Percentiles rank a stretch among this genome's conserved stretches.
Evolutionary conservation across 2,329 filamentous ascomycete genomes (phyloP).

Genomic region (Alternaria dauci): DNA sequence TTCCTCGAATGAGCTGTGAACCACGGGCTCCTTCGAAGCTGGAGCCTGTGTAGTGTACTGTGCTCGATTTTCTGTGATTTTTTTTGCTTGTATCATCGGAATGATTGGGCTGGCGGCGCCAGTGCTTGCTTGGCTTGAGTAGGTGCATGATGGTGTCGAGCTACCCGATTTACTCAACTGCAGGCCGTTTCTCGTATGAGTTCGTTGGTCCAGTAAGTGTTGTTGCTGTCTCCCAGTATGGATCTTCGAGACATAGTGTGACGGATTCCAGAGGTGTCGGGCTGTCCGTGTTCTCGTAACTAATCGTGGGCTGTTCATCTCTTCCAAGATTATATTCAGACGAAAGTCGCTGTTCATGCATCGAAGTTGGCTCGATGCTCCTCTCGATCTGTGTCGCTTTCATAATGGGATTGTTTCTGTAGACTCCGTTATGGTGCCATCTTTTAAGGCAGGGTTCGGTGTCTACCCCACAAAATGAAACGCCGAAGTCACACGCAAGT

Average conservation of each 20-base stretch:
- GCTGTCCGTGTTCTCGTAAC: neutral
- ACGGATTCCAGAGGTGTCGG: neutral
- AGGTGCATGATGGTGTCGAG: neutral
- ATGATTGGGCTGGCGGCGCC: neutral
- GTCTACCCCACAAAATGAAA: neutral
- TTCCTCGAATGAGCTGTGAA: conserved; percentile 46
- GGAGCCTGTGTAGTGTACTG: neutral
- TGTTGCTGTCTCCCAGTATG: neutral
- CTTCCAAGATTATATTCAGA: neutral
- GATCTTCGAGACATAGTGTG: neutral
- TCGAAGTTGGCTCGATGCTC: neutral
- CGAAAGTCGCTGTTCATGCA: neutral
- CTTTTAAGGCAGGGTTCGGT: neutral
- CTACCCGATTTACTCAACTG: neutral
- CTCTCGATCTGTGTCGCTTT: neutral
- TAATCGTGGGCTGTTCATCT: neutral
- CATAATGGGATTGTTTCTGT: neutral
- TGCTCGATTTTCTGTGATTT: neutral
- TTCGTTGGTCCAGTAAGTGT: neutral
- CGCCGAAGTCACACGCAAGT: neutral
- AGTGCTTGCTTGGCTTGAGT: neutral
- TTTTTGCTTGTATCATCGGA: neutral
- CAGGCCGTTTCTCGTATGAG: neutral
- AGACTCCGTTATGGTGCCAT: neutral
- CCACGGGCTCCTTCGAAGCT: conserved; percentile 12